Conservation (phyloP, 2,329 filamentous ascomycete species). For the Lasiodiplodia hormozganensis region DNA sequence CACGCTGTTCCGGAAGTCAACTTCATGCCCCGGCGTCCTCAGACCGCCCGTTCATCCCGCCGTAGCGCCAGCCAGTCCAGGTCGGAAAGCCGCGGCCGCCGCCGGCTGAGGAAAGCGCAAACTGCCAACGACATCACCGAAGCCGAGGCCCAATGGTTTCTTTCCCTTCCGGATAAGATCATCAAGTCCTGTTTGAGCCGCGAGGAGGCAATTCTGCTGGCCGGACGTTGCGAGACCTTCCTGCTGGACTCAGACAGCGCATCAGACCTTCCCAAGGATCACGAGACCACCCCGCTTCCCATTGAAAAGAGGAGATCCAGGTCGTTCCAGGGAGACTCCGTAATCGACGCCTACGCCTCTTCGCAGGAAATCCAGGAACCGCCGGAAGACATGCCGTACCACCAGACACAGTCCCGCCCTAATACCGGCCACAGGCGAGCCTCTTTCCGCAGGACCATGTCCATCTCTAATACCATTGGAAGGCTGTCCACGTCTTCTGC, state of each 20-base stretch:
- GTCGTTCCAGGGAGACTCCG: slow-evolving; percentile 15
- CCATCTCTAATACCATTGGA: slow-evolving; percentile 70
- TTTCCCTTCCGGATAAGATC: slow-evolving; percentile 74
- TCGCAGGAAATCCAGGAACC: slow-evolving; percentile 2
- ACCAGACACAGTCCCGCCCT: slow-evolving; percentile 22
- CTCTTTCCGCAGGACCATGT: slow-evolving; percentile 74
- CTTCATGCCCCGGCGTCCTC: slow-evolving; percentile 29
- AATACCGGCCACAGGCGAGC: slow-evolving; percentile 22
- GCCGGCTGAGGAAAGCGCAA: slow-evolving; percentile 45
- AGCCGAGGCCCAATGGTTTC: slow-evolving; percentile 71
- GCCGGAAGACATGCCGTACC: slow-evolving; percentile 5
- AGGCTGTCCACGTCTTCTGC: slow-evolving; percentile 58
- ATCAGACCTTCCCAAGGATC: slow-evolving; percentile 16
- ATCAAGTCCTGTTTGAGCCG: slow-evolving; percentile 72
- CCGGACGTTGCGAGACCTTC: slow-evolving; percentile 57
- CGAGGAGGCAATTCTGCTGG: slow-evolving; percentile 72
- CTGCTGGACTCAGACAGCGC: slow-evolving; percentile 36
- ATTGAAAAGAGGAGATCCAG: slow-evolving; percentile 23
- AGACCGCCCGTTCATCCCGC: slow-evolving; percentile 20
- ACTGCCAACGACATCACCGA: slow-evolving; percentile 50
- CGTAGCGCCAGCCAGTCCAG: slow-evolving; percentile 25
- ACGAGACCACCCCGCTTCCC: background rate
- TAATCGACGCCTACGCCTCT: slow-evolving; percentile 7
- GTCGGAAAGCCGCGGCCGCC: slow-evolving; percentile 32
- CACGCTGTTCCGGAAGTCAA: slow-evolving; percentile 15